These are phyloP conservation scores for Cubamyces sp. DNA, from an alignment of 768 basidiomycete genomes.

Conservation along the genomic window DNA sequence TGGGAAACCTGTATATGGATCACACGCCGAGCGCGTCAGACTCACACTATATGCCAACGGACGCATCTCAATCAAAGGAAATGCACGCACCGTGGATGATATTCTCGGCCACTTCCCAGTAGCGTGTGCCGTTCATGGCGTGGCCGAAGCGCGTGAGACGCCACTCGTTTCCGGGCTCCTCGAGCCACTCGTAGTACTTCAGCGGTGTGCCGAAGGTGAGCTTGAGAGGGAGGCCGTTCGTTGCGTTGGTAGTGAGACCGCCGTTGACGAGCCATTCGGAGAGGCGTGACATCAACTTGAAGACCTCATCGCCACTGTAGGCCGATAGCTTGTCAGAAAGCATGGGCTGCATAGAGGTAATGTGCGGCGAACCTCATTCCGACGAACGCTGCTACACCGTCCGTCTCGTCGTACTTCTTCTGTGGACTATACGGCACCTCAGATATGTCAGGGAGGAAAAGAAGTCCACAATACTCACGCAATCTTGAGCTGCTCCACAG, in stretches of 20 bases:
- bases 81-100: conserved; percentile 16
- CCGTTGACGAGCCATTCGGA: conserved; percentile 12
- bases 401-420: conserved; percentile 25
- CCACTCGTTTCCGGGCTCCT: conserved; percentile 50
- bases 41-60: no score
- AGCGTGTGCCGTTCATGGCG: conserved; percentile 69
- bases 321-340: background rate
- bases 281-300: conserved; percentile 5
- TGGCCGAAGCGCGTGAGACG: conserved; percentile 67
- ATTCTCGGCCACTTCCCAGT: conserved; percentile 53
- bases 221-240: conserved; percentile 49
- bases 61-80: background rate
- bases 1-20: conserved; percentile 18
- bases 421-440: background rate
- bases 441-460: background rate
- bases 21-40: background rate
- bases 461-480: background rate
- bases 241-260: background rate
- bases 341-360: background rate
- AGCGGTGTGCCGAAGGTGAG: conserved; percentile 56
- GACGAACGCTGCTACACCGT: conserved; percentile 16
- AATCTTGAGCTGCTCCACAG: conserved; percentile 5
- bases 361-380: conserved; percentile 3
- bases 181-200: conserved; percentile 72
- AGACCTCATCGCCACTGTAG: conserved; percentile 10